Conservation (phyloP, 1,139 yeast species). For the Yamadazyma pseudoaaseri region DNA sequence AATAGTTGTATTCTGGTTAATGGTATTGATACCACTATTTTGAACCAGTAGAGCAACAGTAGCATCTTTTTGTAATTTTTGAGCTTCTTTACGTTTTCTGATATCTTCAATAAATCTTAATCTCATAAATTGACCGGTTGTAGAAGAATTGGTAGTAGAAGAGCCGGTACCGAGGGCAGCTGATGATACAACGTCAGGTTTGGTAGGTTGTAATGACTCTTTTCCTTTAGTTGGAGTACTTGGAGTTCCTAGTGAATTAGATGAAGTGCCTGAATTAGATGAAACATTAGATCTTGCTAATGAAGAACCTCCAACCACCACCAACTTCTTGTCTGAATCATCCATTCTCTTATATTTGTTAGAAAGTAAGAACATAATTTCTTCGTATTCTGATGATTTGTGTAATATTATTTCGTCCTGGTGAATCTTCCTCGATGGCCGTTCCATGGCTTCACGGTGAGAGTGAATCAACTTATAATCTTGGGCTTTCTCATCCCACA, state of each 20-base stretch:
- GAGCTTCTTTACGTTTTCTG: conserved; percentile 44
- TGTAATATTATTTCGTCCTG: conserved; percentile 53
- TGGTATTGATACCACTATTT: conserved; percentile 37
- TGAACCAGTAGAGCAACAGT: conserved; percentile 27
- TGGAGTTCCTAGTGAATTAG: conserved; percentile 13
- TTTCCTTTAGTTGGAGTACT: conserved; percentile 21
- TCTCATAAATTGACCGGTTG: conserved; percentile 48
- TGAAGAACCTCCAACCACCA: conserved; percentile 38
- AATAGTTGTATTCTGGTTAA: conserved; percentile 31
- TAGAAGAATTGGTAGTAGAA: conserved; percentile 18
- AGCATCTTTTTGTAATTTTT: conserved; percentile 44
- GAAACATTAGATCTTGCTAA: conserved; percentile 1
- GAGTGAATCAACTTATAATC: conserved; percentile 31
- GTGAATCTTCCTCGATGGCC: conserved; percentile 43
- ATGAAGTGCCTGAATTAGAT: conserved; percentile 1
- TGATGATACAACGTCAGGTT: conserved; percentile 21
- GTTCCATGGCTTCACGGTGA: conserved; percentile 51
- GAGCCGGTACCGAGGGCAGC: conserved; percentile 14
- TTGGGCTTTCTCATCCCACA: conserved; percentile 34
- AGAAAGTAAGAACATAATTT: conserved; percentile 64
- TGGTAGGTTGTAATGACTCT: conserved; percentile 26
- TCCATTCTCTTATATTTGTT: conserved; percentile 40
- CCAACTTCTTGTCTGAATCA: conserved; percentile 40
- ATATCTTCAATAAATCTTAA: conserved; percentile 48
- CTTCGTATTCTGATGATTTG: conserved; percentile 86